phyloP scores from a whole-genome alignment of 2,329 filamentous ascomycete species.

The Claviceps digitariae region DNA sequence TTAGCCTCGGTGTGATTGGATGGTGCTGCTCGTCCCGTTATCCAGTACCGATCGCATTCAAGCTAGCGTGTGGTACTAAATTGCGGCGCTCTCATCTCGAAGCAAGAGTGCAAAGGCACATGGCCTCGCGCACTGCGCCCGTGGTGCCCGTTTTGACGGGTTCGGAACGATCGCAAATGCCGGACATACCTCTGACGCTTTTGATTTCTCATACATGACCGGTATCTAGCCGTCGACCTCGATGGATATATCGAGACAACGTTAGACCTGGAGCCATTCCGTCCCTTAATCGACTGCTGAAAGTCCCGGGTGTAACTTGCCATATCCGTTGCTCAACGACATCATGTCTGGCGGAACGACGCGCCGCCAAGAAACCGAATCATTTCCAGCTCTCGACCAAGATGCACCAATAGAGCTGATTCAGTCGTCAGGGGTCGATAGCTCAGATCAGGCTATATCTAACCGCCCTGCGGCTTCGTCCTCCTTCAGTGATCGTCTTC shows the following conservation, averaged over 20 bases:
- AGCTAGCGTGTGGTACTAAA: no score
- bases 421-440: conserved; percentile 1
- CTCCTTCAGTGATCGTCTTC: conserved; percentile 19
- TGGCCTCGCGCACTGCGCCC: background rate
- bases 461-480: conserved; percentile 18
- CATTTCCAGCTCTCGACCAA: conserved; percentile 14
- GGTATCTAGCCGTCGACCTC: background rate
- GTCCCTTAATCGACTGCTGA: background rate
- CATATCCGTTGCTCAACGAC: background rate
- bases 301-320: background rate
- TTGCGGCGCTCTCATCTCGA: no score
- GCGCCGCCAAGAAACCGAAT: conserved; percentile 11
- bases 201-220: background rate
- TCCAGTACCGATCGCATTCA: background rate
- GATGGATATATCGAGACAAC: background rate
- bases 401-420: conserved; percentile 3
- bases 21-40: no score
- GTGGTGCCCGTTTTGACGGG: no score
- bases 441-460: conserved; percentile 3
- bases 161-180: background rate
- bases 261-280: background rate
- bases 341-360: conserved; percentile 2
- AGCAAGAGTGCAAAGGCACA: background rate
- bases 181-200: background rate
- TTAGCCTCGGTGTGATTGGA: no score